These are phyloP conservation scores for Phytophthora pistaciae DNA, from an alignment of 352 stramenopile genomes.

Conservation along the genomic window DNA sequence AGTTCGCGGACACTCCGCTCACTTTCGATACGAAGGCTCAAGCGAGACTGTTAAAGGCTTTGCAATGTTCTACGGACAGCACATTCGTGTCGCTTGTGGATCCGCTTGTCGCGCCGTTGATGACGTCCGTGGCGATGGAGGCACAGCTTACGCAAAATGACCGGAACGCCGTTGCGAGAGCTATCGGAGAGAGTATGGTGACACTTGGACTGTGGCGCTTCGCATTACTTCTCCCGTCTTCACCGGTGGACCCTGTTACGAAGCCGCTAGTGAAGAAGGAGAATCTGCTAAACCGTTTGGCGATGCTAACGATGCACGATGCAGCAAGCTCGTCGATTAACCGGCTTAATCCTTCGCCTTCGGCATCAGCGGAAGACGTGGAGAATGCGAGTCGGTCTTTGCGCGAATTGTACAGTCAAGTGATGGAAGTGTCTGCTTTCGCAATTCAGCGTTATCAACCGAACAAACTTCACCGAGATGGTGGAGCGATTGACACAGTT, in stretches of 20 bases:
- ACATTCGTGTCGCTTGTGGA: constrained; percentile 44
- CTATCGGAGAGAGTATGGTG: constrained; percentile 84
- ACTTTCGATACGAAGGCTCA: constrained; percentile 27
- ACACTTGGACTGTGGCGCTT: constrained; percentile 95
- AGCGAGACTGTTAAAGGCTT: constrained; percentile 36
- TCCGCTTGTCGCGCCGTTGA: constrained; percentile 51
- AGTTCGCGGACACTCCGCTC: constrained; percentile 20
- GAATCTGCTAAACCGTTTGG: constrained; percentile 90
- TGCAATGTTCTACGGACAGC: constrained; percentile 48
- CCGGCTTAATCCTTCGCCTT: constrained; percentile 56
- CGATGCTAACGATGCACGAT: constrained; percentile 71
- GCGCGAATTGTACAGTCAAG: constrained; percentile 27
- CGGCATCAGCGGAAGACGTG: constrained; percentile 26
- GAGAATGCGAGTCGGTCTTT: constrained; percentile 22
- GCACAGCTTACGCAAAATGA: neutral
- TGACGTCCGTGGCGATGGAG: constrained; percentile 33
- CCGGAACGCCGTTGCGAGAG: neutral
- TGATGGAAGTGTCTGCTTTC: constrained; percentile 44
- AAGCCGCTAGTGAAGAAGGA: constrained; percentile 96
- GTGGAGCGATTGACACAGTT: constrained; percentile 20
- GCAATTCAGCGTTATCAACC: constrained; percentile 66
- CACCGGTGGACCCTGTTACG: constrained; percentile 95
- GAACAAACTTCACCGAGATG: constrained; percentile 15
- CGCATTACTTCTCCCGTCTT: constrained; percentile 93
- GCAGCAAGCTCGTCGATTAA: constrained; percentile 68